Percentiles rank a stretch among this genome's conserved stretches.
phyloP scores from a whole-genome alignment of 2,329 filamentous ascomycete genomes.

The Trematosphaeria pertusa region DNA sequence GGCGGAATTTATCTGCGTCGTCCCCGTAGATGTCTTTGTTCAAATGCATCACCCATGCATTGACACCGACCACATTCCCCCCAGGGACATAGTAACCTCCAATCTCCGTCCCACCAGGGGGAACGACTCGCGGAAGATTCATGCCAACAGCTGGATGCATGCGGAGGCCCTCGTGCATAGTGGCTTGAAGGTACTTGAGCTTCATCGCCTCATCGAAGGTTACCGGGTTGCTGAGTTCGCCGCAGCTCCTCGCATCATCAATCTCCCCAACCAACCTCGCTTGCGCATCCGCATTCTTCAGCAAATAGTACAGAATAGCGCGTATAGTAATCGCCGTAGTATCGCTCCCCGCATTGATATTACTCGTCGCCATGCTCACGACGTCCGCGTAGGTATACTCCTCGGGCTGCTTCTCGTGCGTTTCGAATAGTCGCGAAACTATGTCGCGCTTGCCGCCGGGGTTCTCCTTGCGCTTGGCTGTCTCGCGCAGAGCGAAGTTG shows the following conservation, averaged over 20 bases:
- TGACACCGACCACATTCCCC: slow-evolving; percentile 11
- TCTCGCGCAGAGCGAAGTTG: slow-evolving; percentile 27
- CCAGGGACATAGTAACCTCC: slow-evolving; percentile 14
- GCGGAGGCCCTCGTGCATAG: slow-evolving; percentile 23
- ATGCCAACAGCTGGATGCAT: slow-evolving; percentile 22
- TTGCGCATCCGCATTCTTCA: slow-evolving; percentile 13
- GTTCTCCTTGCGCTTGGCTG: slow-evolving; percentile 27
- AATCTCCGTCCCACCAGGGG: slow-evolving; percentile 14
- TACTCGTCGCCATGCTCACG: slow-evolving; percentile 43
- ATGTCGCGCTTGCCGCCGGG: slow-evolving; percentile 46
- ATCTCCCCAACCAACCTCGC: slow-evolving; percentile 20
- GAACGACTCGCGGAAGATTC: slow-evolving; percentile 19
- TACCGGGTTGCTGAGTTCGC: slow-evolving; percentile 16
- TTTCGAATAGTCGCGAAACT: slow-evolving; percentile 43
- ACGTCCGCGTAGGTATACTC: slow-evolving; percentile 45
- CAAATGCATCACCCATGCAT: slow-evolving; percentile 71
- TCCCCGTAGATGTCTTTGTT: slow-evolving; percentile 91
- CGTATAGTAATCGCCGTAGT: slow-evolving; percentile 49
- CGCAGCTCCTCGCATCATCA: slow-evolving; percentile 10
- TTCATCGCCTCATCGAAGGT: slow-evolving; percentile 12
- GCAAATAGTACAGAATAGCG: slow-evolving; percentile 21
- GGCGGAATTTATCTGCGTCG: slow-evolving; percentile 76
- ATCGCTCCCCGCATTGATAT: slow-evolving; percentile 50
- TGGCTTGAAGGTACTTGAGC: slow-evolving; percentile 24
- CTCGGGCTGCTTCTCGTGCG: slow-evolving; percentile 41